Evolutionary conservation across 2,329 filamentous ascomycete species (phyloP), one percentile per base, ranked within the genome.

Genomic region (Curvularia hawaiiensis): DNA sequence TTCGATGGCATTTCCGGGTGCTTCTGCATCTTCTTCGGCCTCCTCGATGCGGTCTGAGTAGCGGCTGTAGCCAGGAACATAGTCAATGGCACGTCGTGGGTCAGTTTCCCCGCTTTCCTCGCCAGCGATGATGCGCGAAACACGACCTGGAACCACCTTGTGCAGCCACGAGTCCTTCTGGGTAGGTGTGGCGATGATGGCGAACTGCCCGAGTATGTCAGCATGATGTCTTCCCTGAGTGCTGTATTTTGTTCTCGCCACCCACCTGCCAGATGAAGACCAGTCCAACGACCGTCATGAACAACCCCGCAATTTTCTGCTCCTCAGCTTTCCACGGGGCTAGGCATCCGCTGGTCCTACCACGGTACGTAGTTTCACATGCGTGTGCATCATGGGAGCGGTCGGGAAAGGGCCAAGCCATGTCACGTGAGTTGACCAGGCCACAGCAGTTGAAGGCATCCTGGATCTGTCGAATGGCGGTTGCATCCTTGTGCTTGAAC

Each of bases 381-480:
- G 75, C 70, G 43, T 74, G 63, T 20, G 54, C 41, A 41, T 67
- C 60, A 44, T 73, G 49, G 50, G 66, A 63, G 50, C 73, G 61
- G 52, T 76, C 54, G 52, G 79, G 79, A 57, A 89, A 90, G 0
- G 89, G 89, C 78, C 83, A 90, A 0, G 84, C 83, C 63, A 83
- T 84, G 66, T 92, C 88, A 30, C 70, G 73, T 28, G 85, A 69
- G 4, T 79, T 82, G 54, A 80, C 80, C 33, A 90, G 78, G 0
- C 89, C 89, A 63, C 89, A 92, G 76, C 89, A 92, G 8, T 82
- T 70, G 31, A 90, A 82, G 0, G 81, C 72, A 68, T 91, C 86
- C 67, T 92, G 89, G 50, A 92, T 88, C 2, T 76, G 73, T 41
- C 80, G 78, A 55, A 91, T 83, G 2, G 79, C 72, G 5, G 68